Percentiles rank a stretch among this genome's conserved stretches.
Conservation (phyloP, 495 filamentous ascomycete genomes). For the Aspergillus asperescens region DNA sequence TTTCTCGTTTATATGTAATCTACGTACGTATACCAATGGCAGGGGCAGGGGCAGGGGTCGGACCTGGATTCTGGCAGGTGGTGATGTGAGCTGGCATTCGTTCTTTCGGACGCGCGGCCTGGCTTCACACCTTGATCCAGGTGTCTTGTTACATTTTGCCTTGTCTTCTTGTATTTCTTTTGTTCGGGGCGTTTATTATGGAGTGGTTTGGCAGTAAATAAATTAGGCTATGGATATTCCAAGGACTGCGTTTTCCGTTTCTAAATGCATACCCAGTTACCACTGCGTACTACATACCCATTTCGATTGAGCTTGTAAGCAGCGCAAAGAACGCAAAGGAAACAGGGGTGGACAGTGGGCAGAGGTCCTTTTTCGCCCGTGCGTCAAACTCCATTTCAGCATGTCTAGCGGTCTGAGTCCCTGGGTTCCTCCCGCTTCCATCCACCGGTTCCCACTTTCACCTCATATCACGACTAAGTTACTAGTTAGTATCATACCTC, state of each 20-base stretch:
- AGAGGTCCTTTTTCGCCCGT: background rate
- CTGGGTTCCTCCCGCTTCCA: no score
- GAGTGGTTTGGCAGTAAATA: constrained; percentile 32
- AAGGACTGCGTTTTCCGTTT: constrained; percentile 16
- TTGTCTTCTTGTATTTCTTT: constrained; percentile 21
- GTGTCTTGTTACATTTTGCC: constrained; percentile 9
- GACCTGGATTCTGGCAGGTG: background rate
- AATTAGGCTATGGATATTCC: constrained; percentile 32
- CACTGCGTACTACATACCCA: constrained; percentile 39
- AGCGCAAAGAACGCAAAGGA: background rate
- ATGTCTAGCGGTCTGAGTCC: no score
- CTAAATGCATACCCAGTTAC: background rate
- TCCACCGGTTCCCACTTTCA: no score
- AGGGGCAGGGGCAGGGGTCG: constrained; percentile 3
- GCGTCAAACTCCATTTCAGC: no score
- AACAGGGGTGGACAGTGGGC: background rate
- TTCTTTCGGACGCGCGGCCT: background rate
- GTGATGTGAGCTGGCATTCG: background rate
- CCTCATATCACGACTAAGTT: no score
- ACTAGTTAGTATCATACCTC: no score
- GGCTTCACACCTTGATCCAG: background rate
- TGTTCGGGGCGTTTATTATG: constrained; percentile 37
- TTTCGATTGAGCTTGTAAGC: constrained; percentile 7
- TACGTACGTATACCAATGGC: constrained; percentile 19
- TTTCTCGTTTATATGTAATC: constrained; percentile 14